These are phyloP conservation scores for Fennellomyces sp. DNA, from an alignment of 371 early-diverging fungal species.

Conservation along the genomic window DNA sequence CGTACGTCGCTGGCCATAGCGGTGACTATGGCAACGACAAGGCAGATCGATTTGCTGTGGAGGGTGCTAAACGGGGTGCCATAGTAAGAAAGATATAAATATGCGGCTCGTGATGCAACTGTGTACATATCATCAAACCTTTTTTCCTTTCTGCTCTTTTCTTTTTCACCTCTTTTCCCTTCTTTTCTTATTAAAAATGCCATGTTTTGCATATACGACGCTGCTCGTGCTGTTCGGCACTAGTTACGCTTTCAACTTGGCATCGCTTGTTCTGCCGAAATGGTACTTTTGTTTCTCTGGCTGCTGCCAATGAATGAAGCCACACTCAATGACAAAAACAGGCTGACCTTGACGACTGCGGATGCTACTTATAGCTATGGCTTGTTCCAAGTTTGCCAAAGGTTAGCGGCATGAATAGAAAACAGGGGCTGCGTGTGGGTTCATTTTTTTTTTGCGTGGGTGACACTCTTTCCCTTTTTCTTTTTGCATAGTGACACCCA, in stretches of 20 bases:
- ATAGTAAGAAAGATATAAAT: neutral
- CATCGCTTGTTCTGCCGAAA: neutral
- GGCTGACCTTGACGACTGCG: neutral
- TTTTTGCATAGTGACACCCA: constrained; percentile 25
- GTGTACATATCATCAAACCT: neutral
- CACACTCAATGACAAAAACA: neutral
- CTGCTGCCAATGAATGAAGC: too few relatives aligned
- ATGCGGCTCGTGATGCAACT: neutral
- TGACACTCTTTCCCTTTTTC: neutral
- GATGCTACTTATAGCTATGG: neutral
- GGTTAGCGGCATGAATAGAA: neutral
- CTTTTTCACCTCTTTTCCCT: neutral
- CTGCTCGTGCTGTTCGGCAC: neutral
- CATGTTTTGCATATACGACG: neutral
- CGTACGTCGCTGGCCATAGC: constrained; percentile 66
- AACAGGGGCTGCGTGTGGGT: neutral
- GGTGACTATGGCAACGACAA: constrained; percentile 75
- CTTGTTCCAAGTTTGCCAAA: neutral
- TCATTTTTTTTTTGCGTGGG: neutral
- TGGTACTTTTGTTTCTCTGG: too few relatives aligned
- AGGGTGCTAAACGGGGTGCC: constrained; percentile 41
- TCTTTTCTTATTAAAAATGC: neutral
- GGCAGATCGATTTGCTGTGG: constrained; percentile 72
- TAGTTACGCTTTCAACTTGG: neutral
- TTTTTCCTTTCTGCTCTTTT: neutral